Evolutionary conservation across 352 stramenopile genomes (phyloP).

Genomic region (Phytophthora rubi): DNA sequence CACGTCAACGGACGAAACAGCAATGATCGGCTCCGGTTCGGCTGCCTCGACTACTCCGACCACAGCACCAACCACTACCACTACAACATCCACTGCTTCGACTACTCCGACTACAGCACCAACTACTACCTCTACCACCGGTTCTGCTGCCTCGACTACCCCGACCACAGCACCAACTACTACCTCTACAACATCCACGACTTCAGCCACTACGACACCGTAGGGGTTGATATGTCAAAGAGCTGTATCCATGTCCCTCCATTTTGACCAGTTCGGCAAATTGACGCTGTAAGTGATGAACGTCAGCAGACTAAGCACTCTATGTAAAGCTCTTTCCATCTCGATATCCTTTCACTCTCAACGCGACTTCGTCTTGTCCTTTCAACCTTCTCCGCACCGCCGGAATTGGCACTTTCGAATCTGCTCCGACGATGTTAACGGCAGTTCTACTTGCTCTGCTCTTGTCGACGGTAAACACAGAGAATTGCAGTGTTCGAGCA

Average conservation of each 20-base stretch:
- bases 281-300: slow-evolving; percentile 8
- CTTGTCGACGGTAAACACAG: not conserved
- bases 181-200: not conserved
- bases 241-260: not conserved
- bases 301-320: not conserved
- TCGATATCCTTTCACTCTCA: not conserved
- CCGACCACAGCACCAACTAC: not conserved
- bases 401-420: not conserved
- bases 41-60: not conserved
- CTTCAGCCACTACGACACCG: not conserved
- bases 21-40: slow-evolving; percentile 12
- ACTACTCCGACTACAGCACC: not conserved
- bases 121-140: not conserved
- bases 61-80: slow-evolving; percentile 8
- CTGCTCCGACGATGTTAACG: not conserved
- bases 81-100: not conserved
- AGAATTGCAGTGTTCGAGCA: slow-evolving; percentile 6
- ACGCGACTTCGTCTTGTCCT: not conserved
- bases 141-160: not conserved
- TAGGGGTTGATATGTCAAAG: not conserved
- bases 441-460: not conserved
- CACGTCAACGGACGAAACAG: slow-evolving; percentile 21
- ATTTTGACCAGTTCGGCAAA: slow-evolving; percentile 8
- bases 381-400: not conserved
- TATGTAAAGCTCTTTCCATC: slow-evolving; percentile 3